Conservation (phyloP, 768 basidiomycete genomes). For the Lentinula detonsa region DNA sequence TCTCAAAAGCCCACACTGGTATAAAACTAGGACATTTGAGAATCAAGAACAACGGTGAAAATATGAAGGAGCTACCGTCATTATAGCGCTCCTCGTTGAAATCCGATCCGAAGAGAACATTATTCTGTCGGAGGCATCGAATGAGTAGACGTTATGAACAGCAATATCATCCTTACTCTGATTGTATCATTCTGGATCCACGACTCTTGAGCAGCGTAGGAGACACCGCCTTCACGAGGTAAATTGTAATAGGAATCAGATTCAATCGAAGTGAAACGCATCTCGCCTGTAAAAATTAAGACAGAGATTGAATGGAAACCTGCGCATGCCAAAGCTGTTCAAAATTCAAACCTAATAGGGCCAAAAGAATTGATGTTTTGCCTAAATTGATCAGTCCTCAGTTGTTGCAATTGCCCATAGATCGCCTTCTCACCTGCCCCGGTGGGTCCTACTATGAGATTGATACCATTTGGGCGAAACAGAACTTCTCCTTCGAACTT, state of each 20-base stretch:
- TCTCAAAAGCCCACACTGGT: slow-evolving; percentile 34
- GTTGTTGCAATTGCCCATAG: not conserved
- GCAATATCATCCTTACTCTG: slow-evolving; percentile 19
- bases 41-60: not conserved
- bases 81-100: slow-evolving; percentile 37
- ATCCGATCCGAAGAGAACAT: slow-evolving; percentile 39
- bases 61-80: slow-evolving; percentile 18
- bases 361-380: slow-evolving; percentile 44
- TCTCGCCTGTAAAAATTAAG: slow-evolving; percentile 25
- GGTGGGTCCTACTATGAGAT: slow-evolving; percentile 39
- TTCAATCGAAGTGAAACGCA: slow-evolving; percentile 34
- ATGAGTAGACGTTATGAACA: not conserved
- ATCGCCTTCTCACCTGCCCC: slow-evolving; percentile 12
- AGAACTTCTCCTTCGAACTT: slow-evolving; percentile 32
- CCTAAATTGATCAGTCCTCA: slow-evolving; percentile 15
- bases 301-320: not conserved
- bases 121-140: slow-evolving; percentile 21
- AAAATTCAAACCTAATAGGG: slow-evolving; percentile 29
- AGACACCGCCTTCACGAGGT: slow-evolving; percentile 48
- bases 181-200: slow-evolving; percentile 62
- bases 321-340: not conserved
- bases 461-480: slow-evolving; percentile 34
- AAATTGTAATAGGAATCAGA: slow-evolving; percentile 44
- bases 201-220: slow-evolving; percentile 58
- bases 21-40: slow-evolving; percentile 18